A percentile compares a stretch with the other conserved stretches of the same genome.
These are phyloP conservation scores for Pichia nakasei DNA, from an alignment of 805 yeast species.

Conservation along the genomic window DNA sequence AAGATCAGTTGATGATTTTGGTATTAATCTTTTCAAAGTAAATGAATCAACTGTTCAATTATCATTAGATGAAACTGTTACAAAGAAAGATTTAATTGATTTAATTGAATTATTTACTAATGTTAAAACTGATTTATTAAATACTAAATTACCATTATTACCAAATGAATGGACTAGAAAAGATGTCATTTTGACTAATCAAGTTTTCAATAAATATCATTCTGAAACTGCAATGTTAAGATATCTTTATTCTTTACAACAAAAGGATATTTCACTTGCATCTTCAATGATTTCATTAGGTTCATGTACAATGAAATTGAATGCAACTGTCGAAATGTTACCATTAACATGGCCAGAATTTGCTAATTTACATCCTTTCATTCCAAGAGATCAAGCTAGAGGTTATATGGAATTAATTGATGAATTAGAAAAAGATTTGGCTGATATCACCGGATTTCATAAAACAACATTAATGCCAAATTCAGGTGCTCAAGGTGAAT, in stretches of 20 bases:
- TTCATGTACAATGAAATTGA: constrained; percentile 96
- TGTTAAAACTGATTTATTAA: constrained; percentile 14
- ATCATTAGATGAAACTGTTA: constrained; percentile 87
- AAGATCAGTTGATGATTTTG: constrained; percentile 49
- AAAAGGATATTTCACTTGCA: constrained; percentile 86
- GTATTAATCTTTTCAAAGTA: constrained; percentile 71
- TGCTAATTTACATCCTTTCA: constrained; percentile 84
- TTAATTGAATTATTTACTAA: constrained; percentile 57
- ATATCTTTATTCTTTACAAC: constrained; percentile 76
- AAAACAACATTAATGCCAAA: constrained; percentile 92
- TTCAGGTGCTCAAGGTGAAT: constrained; percentile 98
- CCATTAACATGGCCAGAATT: constrained; percentile 95
- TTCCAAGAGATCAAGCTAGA: constrained; percentile 76
- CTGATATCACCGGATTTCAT: constrained; percentile 88
- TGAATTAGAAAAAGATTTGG: constrained; percentile 76
- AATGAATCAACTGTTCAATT: constrained; percentile 55
- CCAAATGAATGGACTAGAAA: constrained; percentile 44
- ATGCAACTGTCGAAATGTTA: constrained; percentile 90
- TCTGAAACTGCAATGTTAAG: constrained; percentile 94
- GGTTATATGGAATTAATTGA: constrained; percentile 73
- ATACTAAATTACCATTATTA: constrained; percentile 37
- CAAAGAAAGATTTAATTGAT: constrained; percentile 47
- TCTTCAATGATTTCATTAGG: constrained; percentile 97
- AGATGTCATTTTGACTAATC: constrained; percentile 55
- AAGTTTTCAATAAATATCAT: constrained; percentile 79